Evolutionary conservation across 2,329 filamentous ascomycete species (phyloP).

Genomic region (Cytospora schulzeri): DNA sequence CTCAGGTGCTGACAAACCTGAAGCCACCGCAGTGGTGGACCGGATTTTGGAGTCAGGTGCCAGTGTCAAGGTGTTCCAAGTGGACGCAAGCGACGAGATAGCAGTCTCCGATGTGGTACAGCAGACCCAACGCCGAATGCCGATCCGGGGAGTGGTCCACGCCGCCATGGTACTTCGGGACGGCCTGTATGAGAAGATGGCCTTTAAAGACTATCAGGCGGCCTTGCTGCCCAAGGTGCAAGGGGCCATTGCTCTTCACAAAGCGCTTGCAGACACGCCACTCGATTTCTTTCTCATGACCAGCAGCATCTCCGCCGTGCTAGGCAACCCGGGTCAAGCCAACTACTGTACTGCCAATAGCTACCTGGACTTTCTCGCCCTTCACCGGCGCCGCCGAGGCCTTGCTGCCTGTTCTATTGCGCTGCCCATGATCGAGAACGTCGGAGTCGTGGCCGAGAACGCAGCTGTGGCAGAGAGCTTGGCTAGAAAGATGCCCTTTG

Average conservation of each 20-base stretch:
- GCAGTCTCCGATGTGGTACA: background rate
- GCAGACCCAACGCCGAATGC: background rate
- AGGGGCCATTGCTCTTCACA: slow-evolving; percentile 57
- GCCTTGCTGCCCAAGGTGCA: slow-evolving; percentile 52
- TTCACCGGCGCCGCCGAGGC: background rate
- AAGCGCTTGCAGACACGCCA: slow-evolving; percentile 37
- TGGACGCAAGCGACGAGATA: slow-evolving; percentile 27
- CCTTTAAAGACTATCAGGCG: slow-evolving; percentile 47
- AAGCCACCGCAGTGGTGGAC: slow-evolving; percentile 33
- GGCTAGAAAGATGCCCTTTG: slow-evolving; percentile 22
- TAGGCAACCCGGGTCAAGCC: background rate
- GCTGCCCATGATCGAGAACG: slow-evolving; percentile 37
- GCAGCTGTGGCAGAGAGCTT: slow-evolving; percentile 12
- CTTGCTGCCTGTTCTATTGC: slow-evolving; percentile 30
- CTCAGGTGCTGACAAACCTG: slow-evolving; percentile 33
- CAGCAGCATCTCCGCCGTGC: background rate
- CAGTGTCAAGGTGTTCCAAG: slow-evolving; percentile 22
- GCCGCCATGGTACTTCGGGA: slow-evolving; percentile 52
- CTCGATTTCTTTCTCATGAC: slow-evolving; percentile 12
- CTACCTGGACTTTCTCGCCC: slow-evolving; percentile 29
- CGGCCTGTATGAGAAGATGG: slow-evolving; percentile 55
- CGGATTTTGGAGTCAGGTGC: slow-evolving; percentile 30
- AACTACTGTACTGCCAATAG: slow-evolving; percentile 1
- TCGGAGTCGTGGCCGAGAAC: slow-evolving; percentile 34
- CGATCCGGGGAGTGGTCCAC: slow-evolving; percentile 45